A percentile compares a stretch with the other conserved stretches of the same genome.
Evolutionary conservation across 2,329 filamentous ascomycete genomes (phyloP).

Genomic region (Fusarium sp.): DNA sequence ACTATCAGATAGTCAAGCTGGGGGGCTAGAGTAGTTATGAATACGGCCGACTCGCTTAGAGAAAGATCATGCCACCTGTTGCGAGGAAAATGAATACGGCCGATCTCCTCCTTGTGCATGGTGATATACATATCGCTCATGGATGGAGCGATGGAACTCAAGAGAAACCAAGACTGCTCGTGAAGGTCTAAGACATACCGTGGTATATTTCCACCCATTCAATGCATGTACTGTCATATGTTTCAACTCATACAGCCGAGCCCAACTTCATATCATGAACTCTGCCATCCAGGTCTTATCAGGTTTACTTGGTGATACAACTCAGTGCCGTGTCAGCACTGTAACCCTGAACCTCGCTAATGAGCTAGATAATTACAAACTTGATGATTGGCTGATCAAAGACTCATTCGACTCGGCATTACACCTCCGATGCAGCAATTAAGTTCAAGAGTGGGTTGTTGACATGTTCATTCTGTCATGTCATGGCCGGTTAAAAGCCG

Average conservation of each 20-base stretch:
- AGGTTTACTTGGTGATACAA: background rate
- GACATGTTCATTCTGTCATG: conserved; percentile 8
- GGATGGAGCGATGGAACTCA: background rate
- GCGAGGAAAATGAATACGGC: background rate
- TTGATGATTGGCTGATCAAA: conserved; percentile 18
- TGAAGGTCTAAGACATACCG: background rate
- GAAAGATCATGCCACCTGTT: background rate
- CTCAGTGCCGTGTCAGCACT: conserved; percentile 8
- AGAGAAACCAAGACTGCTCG: background rate
- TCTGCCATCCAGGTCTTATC: background rate
- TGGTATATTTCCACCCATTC: background rate
- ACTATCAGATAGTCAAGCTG: background rate
- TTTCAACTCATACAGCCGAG: background rate
- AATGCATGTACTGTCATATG: rapidly evolving
- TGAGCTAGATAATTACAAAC: conserved; percentile 16
- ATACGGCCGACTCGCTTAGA: background rate
- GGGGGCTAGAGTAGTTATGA: background rate
- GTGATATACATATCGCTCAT: background rate
- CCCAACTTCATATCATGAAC: background rate
- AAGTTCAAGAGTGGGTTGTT: background rate
- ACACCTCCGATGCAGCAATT: conserved; percentile 11
- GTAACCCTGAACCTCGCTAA: background rate
- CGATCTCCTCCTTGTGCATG: background rate
- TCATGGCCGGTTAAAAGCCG: conserved; percentile 35
- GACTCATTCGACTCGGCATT: background rate